Conservation (phyloP, 257 asterid species). For the Mitragyna speciosa region DNA sequence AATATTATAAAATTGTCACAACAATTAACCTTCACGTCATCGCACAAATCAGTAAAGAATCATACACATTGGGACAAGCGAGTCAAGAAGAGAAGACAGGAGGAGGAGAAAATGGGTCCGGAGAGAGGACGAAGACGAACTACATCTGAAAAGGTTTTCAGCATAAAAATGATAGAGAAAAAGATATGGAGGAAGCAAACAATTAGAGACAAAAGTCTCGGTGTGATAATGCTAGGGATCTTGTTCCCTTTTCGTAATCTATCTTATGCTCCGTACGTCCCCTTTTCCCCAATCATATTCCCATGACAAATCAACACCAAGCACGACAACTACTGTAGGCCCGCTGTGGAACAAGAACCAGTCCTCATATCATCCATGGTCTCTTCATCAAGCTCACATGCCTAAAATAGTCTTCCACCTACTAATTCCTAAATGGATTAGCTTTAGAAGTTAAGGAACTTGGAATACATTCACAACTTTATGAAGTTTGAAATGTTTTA, state of each 20-base stretch:
- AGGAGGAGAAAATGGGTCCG: not conserved
- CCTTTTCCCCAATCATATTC: constrained; percentile 54
- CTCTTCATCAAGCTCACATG: constrained; percentile 24
- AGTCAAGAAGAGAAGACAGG: not conserved
- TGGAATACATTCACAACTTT: too few relatives aligned
- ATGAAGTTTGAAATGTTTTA: too few relatives aligned
- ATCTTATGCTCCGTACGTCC: constrained; percentile 38
- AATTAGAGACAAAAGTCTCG: constrained; percentile 51
- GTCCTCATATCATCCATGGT: constrained; percentile 34
- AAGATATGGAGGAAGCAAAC: constrained; percentile 14
- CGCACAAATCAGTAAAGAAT: not conserved
- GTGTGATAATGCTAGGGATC: constrained; percentile 47
- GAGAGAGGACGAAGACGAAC: constrained; percentile 6
- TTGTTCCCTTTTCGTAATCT: constrained; percentile 45
- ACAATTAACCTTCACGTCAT: not conserved
- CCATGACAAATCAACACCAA: constrained; percentile 37
- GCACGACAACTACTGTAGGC: constrained; percentile 54
- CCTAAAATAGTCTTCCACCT: not conserved
- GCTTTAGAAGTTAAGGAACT: too few relatives aligned
- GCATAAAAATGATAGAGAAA: not conserved
- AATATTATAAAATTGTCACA: not conserved
- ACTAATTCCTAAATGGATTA: not conserved
- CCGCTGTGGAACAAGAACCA: constrained; percentile 30
- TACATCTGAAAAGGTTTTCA: not conserved
- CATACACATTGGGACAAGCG: not conserved